Percentiles rank a stretch among this genome's conserved stretches.
Conservation (phyloP, 805 yeast species). For the Ogataea trehaloabstinens region DNA sequence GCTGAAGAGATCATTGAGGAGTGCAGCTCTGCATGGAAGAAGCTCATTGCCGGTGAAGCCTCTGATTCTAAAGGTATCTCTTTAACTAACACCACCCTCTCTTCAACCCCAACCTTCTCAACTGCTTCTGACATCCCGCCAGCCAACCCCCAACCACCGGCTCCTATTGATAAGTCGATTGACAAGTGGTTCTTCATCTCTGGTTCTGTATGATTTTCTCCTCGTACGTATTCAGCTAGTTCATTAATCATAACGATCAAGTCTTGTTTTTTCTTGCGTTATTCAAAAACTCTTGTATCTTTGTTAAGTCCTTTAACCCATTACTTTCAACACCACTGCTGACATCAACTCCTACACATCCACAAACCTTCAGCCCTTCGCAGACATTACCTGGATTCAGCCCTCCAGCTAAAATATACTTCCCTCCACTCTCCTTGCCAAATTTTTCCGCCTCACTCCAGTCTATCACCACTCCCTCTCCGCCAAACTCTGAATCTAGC, state of each 20-base stretch:
- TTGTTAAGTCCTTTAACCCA: conserved; percentile 68
- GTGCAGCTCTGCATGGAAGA: conserved; percentile 82
- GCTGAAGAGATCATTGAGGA: conserved; percentile 83
- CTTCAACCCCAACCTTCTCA: conserved; percentile 53
- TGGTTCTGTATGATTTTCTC: conserved; percentile 48
- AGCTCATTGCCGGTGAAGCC: conserved; percentile 61
- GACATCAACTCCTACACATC: conserved; percentile 89
- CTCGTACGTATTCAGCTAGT: conserved; percentile 1
- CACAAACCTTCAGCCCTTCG: conserved; percentile 46
- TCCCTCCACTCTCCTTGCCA: conserved; percentile 28
- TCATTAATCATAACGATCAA: neutral
- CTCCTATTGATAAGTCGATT: conserved; percentile 92
- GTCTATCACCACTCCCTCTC: conserved; percentile 79
- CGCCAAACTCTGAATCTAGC: conserved; percentile 87
- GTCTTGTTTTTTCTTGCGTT: conserved; percentile 47
- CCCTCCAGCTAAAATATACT: conserved; percentile 86
- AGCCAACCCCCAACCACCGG: conserved; percentile 73
- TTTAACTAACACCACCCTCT: conserved; percentile 73
- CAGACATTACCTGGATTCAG: conserved; percentile 70
- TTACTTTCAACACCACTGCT: conserved; percentile 90
- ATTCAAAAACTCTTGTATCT: conserved; percentile 57
- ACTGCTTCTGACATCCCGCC: conserved; percentile 58
- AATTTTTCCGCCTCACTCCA: conserved; percentile 57
- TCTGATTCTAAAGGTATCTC: conserved; percentile 60
- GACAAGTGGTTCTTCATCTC: conserved; percentile 99